Conservation (phyloP, 2,329 filamentous ascomycete genomes). For the Lachnellula cervina region DNA sequence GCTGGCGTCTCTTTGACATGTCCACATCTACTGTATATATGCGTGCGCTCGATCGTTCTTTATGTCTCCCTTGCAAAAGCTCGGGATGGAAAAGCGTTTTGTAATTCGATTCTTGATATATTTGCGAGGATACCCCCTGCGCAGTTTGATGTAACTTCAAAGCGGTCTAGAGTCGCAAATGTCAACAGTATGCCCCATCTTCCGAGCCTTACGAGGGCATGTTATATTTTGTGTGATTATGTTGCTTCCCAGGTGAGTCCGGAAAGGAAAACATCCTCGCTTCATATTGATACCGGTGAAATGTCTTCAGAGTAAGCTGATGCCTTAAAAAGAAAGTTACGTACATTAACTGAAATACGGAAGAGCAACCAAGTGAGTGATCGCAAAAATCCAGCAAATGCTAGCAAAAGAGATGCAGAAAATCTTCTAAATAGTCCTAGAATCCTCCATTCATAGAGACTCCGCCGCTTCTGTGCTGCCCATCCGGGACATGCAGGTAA, state of each 20-base stretch:
- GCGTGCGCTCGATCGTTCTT: neutral
- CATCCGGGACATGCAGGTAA: too few relatives aligned
- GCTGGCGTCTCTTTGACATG: neutral
- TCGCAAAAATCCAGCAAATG: too few relatives aligned
- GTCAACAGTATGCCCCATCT: neutral
- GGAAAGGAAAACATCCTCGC: neutral
- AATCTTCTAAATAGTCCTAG: too few relatives aligned
- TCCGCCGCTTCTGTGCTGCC: too few relatives aligned
- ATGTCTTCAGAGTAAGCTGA: too few relatives aligned
- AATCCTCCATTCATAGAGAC: too few relatives aligned
- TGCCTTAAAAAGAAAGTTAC: too few relatives aligned
- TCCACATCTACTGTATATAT: neutral
- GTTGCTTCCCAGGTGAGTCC: neutral
- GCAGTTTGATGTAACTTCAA: neutral
- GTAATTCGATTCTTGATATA: neutral
- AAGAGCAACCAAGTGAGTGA: too few relatives aligned
- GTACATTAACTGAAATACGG: too few relatives aligned
- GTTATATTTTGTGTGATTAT: neutral
- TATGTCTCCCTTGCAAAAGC: neutral
- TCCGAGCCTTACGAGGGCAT: neutral
- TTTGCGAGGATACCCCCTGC: neutral
- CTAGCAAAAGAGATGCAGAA: too few relatives aligned
- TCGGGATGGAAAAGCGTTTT: neutral
- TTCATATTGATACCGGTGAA: too few relatives aligned
- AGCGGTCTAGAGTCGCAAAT: neutral